Percentiles rank a stretch among this genome's conserved stretches.
These are phyloP conservation scores for Litchi chinensis DNA, from an alignment of 345 rosid genomes.

Conservation along the genomic window DNA sequence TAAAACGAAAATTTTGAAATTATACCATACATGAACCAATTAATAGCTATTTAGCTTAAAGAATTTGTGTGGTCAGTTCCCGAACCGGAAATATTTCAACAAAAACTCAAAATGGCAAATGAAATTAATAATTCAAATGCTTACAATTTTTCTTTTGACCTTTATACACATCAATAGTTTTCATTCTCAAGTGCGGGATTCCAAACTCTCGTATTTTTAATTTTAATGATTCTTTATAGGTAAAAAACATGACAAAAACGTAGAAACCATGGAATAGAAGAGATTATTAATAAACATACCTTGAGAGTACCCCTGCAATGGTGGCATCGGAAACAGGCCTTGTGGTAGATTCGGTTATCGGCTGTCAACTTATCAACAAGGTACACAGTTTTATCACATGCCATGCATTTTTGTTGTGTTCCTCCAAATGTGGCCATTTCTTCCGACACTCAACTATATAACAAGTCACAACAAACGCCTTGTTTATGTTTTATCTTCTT, in stretches of 20 bases:
- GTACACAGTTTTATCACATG: constrained; percentile 65
- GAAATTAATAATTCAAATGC: neutral
- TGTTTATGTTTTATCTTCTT: neutral
- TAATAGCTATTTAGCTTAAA: too few relatives aligned
- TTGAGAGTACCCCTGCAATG: constrained; percentile 65
- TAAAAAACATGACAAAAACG: too few relatives aligned
- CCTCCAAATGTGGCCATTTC: constrained; percentile 48
- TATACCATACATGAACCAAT: too few relatives aligned
- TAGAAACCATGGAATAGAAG: neutral
- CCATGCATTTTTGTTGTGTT: constrained; percentile 58
- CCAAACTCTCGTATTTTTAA: too few relatives aligned
- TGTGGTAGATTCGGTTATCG: constrained; percentile 54
- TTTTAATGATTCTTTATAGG: too few relatives aligned
- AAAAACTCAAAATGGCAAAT: too few relatives aligned
- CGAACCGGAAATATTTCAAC: neutral
- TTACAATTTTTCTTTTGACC: neutral
- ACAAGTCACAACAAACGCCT: neutral
- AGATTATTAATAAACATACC: constrained; percentile 24
- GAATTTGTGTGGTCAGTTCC: neutral
- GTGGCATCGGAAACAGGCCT: constrained; percentile 69
- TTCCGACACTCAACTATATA: neutral
- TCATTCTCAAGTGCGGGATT: too few relatives aligned
- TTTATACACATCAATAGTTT: too few relatives aligned
- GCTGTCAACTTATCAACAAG: constrained; percentile 60
- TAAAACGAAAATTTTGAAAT: neutral